Evolutionary conservation across 345 rosid species (phyloP), one percentile per base, ranked within the genome.

Genomic region (Schrenkiella parvula): DNA sequence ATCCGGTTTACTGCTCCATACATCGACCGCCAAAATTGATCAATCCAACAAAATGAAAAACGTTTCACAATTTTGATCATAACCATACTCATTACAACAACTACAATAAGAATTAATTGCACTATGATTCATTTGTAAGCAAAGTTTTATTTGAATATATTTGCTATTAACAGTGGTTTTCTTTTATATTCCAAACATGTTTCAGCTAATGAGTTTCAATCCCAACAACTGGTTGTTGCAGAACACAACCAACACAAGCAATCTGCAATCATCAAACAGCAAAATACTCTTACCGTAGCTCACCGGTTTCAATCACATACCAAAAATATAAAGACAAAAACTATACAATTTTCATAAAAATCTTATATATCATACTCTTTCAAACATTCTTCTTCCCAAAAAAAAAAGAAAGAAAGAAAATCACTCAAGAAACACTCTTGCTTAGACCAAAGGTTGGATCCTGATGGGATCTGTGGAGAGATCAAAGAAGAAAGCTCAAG

Each of bases 401-500:
- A 12, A 26, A 15, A 44, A 69, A 17, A 21, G 8, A 6, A 3
- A 17, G 23, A 28, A 13, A 31, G 6, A n/a, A 22, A 64, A n/a
- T 37, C 43, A 29, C 25, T 44, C 31, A 39, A 69, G 35, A 42
- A 32, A 32, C 63, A 21, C 1, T 68, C 65, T 42, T 70, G 28
- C 39, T 55, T 19, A 18, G 11, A 35, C 42, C 11, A 3, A 65
- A 50, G 41, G 41, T 26, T 18, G 12, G 44, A 12, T 58, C 23
- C 65, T 22, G 8, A 56, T 84, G 91, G 91, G 83, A 26, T 81
- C 89, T 15, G 32, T 75, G 22, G 97, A 92, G 64, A 84, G 93
- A 82, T 83, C 98, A 61, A 93, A 85, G 85, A 93, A 87, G 86
- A 93, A 80, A 74, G 76, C 75, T 57, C 98, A 78, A 64, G 18